These are phyloP conservation scores for Trichoderma gamsii DNA, from an alignment of 495 filamentous ascomycete species.

Conservation along the genomic window DNA sequence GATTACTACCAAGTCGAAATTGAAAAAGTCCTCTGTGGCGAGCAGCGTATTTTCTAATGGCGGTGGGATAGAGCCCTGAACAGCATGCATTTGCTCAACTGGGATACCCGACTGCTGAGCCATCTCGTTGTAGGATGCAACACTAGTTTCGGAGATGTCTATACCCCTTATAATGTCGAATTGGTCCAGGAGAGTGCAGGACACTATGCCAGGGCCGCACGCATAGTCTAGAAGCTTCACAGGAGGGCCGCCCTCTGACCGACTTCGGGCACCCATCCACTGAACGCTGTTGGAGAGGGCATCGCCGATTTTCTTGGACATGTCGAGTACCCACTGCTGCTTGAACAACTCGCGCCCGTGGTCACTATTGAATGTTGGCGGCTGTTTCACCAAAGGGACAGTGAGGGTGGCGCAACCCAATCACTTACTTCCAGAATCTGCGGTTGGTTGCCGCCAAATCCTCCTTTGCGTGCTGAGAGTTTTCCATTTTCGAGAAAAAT, in stretches of 20 bases:
- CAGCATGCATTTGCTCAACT: not conserved
- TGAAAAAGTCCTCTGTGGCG: not conserved
- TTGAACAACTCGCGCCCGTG: not conserved
- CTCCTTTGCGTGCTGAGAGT: not conserved
- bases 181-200: not conserved
- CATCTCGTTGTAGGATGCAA: constrained; percentile 1
- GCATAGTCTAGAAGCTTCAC: constrained; percentile 3
- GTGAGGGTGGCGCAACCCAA: not conserved
- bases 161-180: not conserved
- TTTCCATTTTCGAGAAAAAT: not conserved
- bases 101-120: not conserved
- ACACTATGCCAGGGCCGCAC: not conserved
- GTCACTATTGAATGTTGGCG: not conserved
- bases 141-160: not conserved
- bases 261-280: not conserved
- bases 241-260: not conserved
- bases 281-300: not conserved
- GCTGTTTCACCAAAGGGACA: not conserved
- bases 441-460: not conserved
- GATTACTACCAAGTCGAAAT: not conserved
- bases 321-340: not conserved
- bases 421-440: not conserved
- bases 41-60: not conserved
- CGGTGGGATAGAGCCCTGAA: not conserved
- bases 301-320: not conserved